phyloP scores from a whole-genome alignment of 73 alveolate genomes.

The Paramecium primaurelia region DNA sequence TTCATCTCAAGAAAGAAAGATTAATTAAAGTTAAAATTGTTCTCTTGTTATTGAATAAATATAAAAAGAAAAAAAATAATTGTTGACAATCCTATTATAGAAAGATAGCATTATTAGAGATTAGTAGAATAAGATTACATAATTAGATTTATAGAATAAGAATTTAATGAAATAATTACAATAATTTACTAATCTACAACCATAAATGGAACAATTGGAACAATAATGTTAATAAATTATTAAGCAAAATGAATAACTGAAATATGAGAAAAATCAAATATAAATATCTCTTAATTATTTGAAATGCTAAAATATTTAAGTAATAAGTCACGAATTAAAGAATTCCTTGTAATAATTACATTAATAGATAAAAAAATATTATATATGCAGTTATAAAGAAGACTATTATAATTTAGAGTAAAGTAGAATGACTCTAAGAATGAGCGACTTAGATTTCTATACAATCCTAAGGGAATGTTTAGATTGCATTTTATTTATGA shows the following conservation, averaged over 20 bases:
- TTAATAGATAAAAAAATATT: not conserved
- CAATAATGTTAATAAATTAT: not conserved
- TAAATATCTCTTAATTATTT: not conserved
- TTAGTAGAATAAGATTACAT: not conserved
- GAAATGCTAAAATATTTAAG: not conserved
- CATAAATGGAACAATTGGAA: not conserved
- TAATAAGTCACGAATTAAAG: not conserved
- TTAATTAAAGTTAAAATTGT: not conserved
- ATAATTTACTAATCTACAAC: not conserved
- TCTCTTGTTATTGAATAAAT: not conserved
- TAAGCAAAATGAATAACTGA: conserved; percentile 29
- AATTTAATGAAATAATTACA: not conserved
- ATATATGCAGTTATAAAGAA: not conserved
- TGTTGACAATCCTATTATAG: not conserved
- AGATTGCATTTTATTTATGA: not conserved
- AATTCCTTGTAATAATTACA: not conserved
- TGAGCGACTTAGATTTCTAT: not conserved
- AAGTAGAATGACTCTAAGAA: not conserved
- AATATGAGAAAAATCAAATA: not conserved
- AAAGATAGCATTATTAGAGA: not conserved
- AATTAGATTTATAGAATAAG: not conserved
- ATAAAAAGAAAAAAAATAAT: conserved; percentile 25
- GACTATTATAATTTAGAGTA: conserved; percentile 4
- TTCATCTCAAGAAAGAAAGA: not conserved
- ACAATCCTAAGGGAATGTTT: not conserved